A percentile compares a stretch with the other conserved stretches of the same genome.
Conservation (phyloP, 331 rosid genomes). For the Pyracantha coccinea region DNA sequence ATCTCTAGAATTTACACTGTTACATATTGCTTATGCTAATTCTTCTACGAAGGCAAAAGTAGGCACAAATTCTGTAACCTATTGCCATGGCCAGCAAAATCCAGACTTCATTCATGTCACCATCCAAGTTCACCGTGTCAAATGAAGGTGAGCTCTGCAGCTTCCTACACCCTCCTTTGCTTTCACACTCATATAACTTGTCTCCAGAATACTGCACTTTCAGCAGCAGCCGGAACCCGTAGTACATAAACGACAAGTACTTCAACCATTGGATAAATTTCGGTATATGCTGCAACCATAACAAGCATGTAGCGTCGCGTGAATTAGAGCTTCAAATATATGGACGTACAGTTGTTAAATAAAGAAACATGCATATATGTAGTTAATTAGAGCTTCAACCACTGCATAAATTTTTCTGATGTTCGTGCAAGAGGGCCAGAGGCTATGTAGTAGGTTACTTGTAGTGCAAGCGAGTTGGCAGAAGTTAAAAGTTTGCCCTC, state of each 20-base stretch:
- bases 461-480: not conserved
- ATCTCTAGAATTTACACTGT: not conserved
- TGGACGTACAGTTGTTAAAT: not conserved
- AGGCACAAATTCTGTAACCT: conserved; percentile 50
- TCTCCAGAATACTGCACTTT: conserved; percentile 85
- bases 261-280: conserved; percentile 76
- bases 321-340: not conserved
- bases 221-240: conserved; percentile 73
- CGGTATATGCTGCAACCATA: conserved; percentile 72
- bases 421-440: not conserved
- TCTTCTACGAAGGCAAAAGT: conserved; percentile 54
- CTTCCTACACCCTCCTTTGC: conserved; percentile 51
- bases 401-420: not conserved
- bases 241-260: conserved; percentile 73
- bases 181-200: conserved; percentile 57
- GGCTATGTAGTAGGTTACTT: not conserved
- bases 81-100: conserved; percentile 65
- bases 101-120: conserved; percentile 74
- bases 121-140: conserved; percentile 58
- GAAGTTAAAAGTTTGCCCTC: not conserved
- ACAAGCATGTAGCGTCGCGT: not conserved
- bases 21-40: conserved; percentile 37
- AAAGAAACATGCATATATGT: too few species aligned
- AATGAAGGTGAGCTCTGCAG: conserved; percentile 82
- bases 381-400: too few species aligned